These are phyloP conservation scores for Streptanthus diversifolius DNA, from an alignment of 345 rosid genomes.

Conservation along the genomic window DNA sequence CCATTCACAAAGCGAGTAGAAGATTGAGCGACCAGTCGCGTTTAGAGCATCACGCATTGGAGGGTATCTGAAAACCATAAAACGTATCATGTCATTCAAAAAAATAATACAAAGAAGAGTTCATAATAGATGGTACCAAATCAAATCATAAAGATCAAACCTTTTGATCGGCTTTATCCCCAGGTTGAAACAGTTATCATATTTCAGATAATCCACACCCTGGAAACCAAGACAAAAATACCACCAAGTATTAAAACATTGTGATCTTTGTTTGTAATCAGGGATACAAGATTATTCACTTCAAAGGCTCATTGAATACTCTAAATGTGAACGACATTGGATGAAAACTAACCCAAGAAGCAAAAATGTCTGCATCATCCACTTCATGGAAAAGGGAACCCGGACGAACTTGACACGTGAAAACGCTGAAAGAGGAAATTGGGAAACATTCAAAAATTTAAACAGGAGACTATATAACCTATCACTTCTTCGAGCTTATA, in stretches of 20 bases:
- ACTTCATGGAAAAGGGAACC: conserved; percentile 90
- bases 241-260: background rate
- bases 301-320: background rate
- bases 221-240: conserved; percentile 27
- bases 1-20: conserved; percentile 97
- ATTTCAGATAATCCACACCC: conserved; percentile 96
- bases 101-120: background rate
- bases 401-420: conserved; percentile 93
- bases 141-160: conserved; percentile 36
- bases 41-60: conserved; percentile 92
- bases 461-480: conserved; percentile 9
- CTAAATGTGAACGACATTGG: background rate
- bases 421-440: conserved; percentile 46
- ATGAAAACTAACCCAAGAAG: conserved; percentile 82
- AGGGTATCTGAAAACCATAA: conserved; percentile 65
- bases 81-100: conserved; percentile 11
- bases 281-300: background rate
- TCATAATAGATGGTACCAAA: background rate
- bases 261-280: background rate
- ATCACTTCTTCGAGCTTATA: conserved; percentile 22
- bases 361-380: conserved; percentile 76
- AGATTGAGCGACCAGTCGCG: conserved; percentile 59
- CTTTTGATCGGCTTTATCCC: conserved; percentile 72
- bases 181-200: conserved; percentile 91
- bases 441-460: background rate